Evolutionary conservation across 495 filamentous ascomycete species (phyloP), one percentile per base, ranked within the genome.

Genomic region (Aspergillus baeticus): DNA sequence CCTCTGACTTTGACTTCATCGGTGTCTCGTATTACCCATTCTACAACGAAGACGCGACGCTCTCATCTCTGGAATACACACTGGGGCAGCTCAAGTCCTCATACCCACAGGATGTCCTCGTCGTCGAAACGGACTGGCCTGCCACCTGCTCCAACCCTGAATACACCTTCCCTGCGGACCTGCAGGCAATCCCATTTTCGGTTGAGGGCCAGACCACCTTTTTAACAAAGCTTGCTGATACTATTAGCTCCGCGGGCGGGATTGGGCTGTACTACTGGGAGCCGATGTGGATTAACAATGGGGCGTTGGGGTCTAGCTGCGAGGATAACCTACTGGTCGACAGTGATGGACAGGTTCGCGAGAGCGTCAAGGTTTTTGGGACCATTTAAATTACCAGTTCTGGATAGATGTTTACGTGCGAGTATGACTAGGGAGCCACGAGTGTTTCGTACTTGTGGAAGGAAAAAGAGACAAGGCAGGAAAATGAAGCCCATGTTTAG

Each of bases 1-100:
- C 74, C 1, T 71, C 79, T 2, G 84, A 87, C 60, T 88, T 84
- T 55, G 86, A 89, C 67, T 77, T 84, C 59, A 87, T 88, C 68
- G 86, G 85, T 11, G 81, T 89, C 2, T 86, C 84, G 0, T 89
- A 82, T 67, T 88, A 89, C 70, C 87, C 86, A 6, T 90, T 87
- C 71, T 88, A 77, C 63, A 77, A 72, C 63, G 67, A 69, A 0
- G 66, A 57, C 15, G 84, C 85, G 15, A 85, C 80, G 0, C 77
- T 88, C 5, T 62, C 78, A 0, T 67, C 76, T 13, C 77, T 89
- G 56, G 76, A 79, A 62, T 71, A 69, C 1, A 82, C 78, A 58
- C 60, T 89, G 54, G 75, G 66, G 2, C 84, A 85, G 52, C 78
- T 89, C 73, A 75, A 80, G 29, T 74, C 70, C 43, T 72, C 66